phyloP scores from a whole-genome alignment of 2,329 filamentous ascomycete genomes.

The Rugonectria rugulosa region DNA sequence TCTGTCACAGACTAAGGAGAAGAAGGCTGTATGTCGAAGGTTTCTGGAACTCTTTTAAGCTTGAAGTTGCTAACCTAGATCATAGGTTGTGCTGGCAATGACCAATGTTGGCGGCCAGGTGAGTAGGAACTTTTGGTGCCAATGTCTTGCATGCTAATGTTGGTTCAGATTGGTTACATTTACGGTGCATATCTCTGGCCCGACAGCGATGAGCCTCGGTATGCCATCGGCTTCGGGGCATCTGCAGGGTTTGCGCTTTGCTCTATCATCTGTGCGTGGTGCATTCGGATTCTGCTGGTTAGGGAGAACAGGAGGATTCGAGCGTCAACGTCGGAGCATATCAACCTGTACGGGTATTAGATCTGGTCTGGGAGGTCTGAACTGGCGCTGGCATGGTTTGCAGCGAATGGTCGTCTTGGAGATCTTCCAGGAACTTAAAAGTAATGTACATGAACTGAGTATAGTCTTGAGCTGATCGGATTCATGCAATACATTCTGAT shows the following conservation, averaged over 20 bases:
- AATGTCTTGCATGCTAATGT: background rate
- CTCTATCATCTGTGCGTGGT: conserved; percentile 51
- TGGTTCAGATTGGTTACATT: conserved; percentile 50
- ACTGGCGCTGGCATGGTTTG: too few relatives aligned
- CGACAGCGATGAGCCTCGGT: conserved; percentile 52
- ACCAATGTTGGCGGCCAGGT: conserved; percentile 55
- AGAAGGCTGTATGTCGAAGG: conserved; percentile 55
- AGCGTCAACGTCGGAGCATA: conserved; percentile 42
- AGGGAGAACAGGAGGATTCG: conserved; percentile 51
- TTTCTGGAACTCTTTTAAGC: too few relatives aligned
- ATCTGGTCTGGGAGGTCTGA: too few relatives aligned
- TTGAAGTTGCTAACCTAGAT: too few relatives aligned
- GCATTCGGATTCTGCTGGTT: conserved; percentile 49
- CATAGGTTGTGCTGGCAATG: conserved; percentile 51
- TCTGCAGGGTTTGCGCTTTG: conserved; percentile 52
- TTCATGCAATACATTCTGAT: too few relatives aligned
- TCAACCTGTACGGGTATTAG: conserved; percentile 50
- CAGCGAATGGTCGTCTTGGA: too few relatives aligned
- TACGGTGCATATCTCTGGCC: conserved; percentile 61
- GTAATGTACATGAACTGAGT: too few relatives aligned
- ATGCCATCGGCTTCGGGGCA: conserved; percentile 53
- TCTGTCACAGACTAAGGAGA: conserved; percentile 55
- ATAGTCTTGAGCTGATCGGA: too few relatives aligned
- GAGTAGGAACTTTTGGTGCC: too few relatives aligned
- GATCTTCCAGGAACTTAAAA: too few relatives aligned